Evolutionary conservation across 2,329 filamentous ascomycete genomes (phyloP).

Genomic region (Pyrenophora tritici-repentis): DNA sequence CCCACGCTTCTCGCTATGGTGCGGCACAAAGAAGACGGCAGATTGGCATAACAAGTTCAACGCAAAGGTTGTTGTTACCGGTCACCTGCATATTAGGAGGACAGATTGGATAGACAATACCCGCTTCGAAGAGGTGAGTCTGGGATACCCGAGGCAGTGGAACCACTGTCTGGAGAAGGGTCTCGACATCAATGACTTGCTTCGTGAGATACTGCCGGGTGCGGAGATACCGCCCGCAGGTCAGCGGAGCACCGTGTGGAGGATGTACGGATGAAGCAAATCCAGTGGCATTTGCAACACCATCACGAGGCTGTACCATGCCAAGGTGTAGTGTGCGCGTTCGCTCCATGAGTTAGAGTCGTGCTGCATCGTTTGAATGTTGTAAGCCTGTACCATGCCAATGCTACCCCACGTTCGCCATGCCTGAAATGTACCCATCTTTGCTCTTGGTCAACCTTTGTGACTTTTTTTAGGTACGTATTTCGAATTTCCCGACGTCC

Average conservation of each 20-base stretch:
- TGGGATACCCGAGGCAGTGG: constrained; percentile 57
- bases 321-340: no score
- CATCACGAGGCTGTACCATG: no score
- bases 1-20: constrained; percentile 54
- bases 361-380: no score
- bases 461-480: no score
- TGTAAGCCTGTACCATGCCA: no score
- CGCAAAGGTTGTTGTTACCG: constrained; percentile 54
- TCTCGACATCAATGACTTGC: constrained; percentile 52
- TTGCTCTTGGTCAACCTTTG: no score
- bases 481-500: no score
- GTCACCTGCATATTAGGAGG: constrained; percentile 53
- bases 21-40: constrained; percentile 54
- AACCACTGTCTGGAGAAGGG: constrained; percentile 50
- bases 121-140: constrained; percentile 54
- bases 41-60: constrained; percentile 55
- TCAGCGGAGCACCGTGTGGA: constrained; percentile 34
- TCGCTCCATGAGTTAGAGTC: no score
- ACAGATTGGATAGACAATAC: constrained; percentile 55
- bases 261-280: constrained; percentile 32
- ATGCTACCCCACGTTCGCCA: no score
- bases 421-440: no score
- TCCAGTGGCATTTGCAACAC: no score
- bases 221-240: constrained; percentile 37
- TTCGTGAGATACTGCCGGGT: constrained; percentile 54